Evolutionary conservation across 163 green algal genomes (phyloP).

Genomic region (Coccomyxa subellipsoidea): DNA sequence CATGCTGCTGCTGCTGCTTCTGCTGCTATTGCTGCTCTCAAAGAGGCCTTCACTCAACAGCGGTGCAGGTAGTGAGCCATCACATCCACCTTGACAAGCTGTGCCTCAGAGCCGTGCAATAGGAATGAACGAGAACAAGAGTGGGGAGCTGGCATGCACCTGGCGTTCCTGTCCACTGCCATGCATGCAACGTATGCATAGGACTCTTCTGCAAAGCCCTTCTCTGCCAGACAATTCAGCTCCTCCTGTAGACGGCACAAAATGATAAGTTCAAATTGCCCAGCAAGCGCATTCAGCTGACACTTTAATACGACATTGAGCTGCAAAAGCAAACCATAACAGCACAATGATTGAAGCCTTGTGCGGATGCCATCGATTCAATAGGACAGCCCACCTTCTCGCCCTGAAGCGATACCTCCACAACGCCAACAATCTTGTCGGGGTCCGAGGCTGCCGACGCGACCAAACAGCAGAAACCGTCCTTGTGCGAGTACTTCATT

Average conservation of each 20-base stretch:
- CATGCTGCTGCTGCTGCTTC: too few relatives aligned
- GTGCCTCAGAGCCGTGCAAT: too few relatives aligned
- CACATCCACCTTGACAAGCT: too few relatives aligned
- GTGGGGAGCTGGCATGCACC: conserved; percentile 17
- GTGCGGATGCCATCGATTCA: not conserved
- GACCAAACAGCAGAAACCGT: conserved; percentile 7
- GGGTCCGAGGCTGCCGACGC: not conserved
- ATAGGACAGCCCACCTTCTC: conserved; percentile 3
- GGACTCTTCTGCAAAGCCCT: conserved; percentile 6
- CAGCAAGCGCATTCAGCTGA: not conserved
- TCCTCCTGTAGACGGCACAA: conserved; percentile 8
- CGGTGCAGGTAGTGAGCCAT: too few relatives aligned
- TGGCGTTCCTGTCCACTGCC: conserved; percentile 17
- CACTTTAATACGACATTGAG: not conserved
- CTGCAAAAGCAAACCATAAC: too few relatives aligned
- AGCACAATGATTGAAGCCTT: too few relatives aligned
- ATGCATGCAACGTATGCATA: conserved; percentile 44
- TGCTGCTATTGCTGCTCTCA: too few relatives aligned
- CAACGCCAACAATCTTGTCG: not conserved
- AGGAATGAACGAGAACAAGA: too few relatives aligned
- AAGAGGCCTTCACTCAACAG: too few relatives aligned
- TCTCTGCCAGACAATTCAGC: not conserved
- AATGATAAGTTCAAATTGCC: not conserved
- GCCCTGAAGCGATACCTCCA: conserved; percentile 1
- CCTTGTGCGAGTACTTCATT: conserved; percentile 7